These are phyloP conservation scores for Geotrichum klebahnii DNA, from an alignment of 1,139 yeast genomes.

Conservation along the genomic window DNA sequence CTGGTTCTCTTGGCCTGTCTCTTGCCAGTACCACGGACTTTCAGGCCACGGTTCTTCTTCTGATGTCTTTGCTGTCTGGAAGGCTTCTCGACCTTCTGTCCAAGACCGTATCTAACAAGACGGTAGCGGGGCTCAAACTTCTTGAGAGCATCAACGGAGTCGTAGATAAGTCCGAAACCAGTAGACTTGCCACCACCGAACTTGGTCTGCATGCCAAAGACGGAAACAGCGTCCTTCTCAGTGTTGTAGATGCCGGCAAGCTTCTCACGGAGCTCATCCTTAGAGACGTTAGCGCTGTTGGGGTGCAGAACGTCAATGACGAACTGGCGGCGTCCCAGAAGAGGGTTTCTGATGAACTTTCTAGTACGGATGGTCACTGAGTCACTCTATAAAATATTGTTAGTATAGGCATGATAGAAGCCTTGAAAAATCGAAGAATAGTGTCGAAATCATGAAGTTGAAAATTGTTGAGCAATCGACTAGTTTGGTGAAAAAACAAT, in stretches of 20 bases:
- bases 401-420: conserved; percentile 1
- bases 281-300: conserved; percentile 98
- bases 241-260: conserved; percentile 95
- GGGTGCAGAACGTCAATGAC: conserved; percentile 99
- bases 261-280: conserved; percentile 98
- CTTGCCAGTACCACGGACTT: conserved; percentile 97
- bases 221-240: conserved; percentile 97
- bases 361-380: conserved; percentile 99
- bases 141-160: conserved; percentile 96
- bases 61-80: conserved; percentile 99
- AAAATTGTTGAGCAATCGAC: too few species aligned
- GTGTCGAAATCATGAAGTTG: not conserved
- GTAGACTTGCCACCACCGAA: conserved; percentile 99
- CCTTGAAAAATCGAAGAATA: not conserved
- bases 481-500: too few species aligned
- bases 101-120: conserved; percentile 98
- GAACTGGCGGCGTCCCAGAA: conserved; percentile 99
- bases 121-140: conserved; percentile 99
- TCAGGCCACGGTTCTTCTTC: conserved; percentile 99
- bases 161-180: conserved; percentile 98
- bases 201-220: conserved; percentile 98
- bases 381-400: conserved; percentile 62
- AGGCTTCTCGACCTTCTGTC: conserved; percentile 91
- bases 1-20: conserved; percentile 69
- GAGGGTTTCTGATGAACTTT: conserved; percentile 99